Evolutionary conservation across 1,284 basidiomycete genomes (phyloP).

Genomic region (Ustilago xerochloae): DNA sequence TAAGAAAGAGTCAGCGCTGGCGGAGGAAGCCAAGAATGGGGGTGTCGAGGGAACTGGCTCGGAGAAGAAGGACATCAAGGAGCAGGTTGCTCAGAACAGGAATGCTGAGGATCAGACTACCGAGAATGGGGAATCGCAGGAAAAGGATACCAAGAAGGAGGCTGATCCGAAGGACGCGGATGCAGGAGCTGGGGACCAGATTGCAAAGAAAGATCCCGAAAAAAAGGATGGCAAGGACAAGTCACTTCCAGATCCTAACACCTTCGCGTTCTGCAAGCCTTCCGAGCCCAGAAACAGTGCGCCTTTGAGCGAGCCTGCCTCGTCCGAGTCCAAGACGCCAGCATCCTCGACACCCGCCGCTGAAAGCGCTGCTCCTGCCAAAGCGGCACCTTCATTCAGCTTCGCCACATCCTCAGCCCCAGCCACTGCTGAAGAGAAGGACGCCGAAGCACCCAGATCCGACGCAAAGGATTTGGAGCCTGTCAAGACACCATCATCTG

Average conservation of each 20-base stretch:
- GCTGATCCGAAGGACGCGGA: neutral
- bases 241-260: slow-evolving; percentile 13
- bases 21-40: neutral
- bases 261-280: slow-evolving; percentile 33
- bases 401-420: neutral
- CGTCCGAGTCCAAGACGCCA: neutral
- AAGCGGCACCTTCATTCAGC: slow-evolving; percentile 4
- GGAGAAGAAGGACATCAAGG: neutral
- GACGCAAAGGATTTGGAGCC: neutral
- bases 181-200: neutral
- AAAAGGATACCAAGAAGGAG: neutral
- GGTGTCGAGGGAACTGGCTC: neutral
- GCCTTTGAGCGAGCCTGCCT: slow-evolving; percentile 9
- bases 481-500: neutral
- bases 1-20: neutral
- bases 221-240: slow-evolving; percentile 9
- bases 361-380: neutral
- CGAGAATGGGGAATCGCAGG: neutral
- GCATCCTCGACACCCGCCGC: neutral
- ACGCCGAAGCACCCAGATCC: neutral
- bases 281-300: slow-evolving; percentile 31
- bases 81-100: neutral
- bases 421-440: slow-evolving; percentile 1
- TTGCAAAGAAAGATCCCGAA: neutral
- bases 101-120: neutral